Base-by-base conservation (phyloP, 768 basidiomycete genomes). In the Mycena galopus region DNA sequence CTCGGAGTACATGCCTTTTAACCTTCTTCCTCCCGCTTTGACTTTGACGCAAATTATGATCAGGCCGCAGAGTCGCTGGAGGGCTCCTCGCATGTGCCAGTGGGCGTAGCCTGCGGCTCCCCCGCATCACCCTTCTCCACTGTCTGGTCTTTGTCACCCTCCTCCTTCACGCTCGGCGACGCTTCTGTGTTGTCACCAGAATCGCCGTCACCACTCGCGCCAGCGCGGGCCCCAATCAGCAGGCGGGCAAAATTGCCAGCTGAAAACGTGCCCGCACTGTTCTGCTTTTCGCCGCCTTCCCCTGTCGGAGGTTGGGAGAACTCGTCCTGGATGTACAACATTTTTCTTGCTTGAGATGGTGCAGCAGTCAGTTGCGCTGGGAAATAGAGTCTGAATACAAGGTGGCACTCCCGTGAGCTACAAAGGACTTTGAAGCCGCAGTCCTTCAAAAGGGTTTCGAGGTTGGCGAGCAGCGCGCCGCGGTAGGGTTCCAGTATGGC, bases 221-320 rank as follows among this genome's bases (percentile, higher is more conserved):
- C 51, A 0, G 11, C 25, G 23, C 25, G 76, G 78, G 17, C 78
- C 77, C 93, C 84, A 87, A 92, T 60, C 77, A 83, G 17, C 23
- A 53, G 85, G 91, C 69, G 94, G 94, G 60, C 76, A 2, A 76
- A 77, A 1, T 85, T 94, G 17, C 25, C 1, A 11, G 51, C 51
- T 3, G 51, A 25, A 78, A 82, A 64, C 79, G 77, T 0, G 92
- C 93, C 9, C 88, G 88, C 69, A 86, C 86, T 19, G 81, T 86
- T 29, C 23, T 16, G 9, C 7, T 8, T 29, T 25, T 11, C 4
- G 3, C 25, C 51, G 2, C 6, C 35, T 5, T 16, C 35, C 1
- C 35, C 35, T 37, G 25, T 16, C 51, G 25, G 10, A 16, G 25
- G 25, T 14, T 4, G 25, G 25, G 51, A 53, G 23, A 53, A 53